Evolutionary conservation across 1,284 basidiomycete species (phyloP), one percentile per base, ranked within the genome.

Genomic region (Hypsizygus ulmarius): DNA sequence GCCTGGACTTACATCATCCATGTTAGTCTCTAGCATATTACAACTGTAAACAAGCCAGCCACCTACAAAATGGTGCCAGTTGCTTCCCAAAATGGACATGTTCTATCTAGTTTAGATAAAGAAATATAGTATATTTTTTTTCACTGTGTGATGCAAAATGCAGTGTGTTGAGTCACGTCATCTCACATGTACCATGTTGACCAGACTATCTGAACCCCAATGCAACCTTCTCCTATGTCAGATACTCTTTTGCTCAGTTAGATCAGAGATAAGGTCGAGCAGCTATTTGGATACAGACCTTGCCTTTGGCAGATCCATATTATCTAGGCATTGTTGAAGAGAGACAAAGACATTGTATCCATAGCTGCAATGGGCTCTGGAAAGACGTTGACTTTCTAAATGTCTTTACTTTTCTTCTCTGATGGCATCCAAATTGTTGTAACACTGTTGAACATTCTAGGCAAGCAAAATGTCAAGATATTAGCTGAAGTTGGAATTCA

Each of bases 381-480:
- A 0, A 42, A 42, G 16, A 42, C 29, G 4, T 18, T 42, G 19
- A 43, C 42, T 11, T 36, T 43, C 19, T 35, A 11, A 34, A 43
- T 43, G 18, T 25, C 33, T 5, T 43, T 43, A 6, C 21, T 43
- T 3, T 43, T 36, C 5, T n/a, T n/a, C n/a, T n/a, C n/a, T n/a
- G n/a, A 40, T 36, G 19, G 29, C 11, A 11, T 47, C 11, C 34
- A 47, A 35, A 16, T 49, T 19, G 44, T 44, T 35, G 37, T 49
- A 0, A 49, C 47, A 8, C 42, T 32, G 18, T 19, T 49, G 0
- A 49, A 44, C 32, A 39, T 49, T 25, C 35, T 44, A n/a, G 42
- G 42, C 3, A 49, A 49, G 14, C 42, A 44, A 32, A 49, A 49
- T 21, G 21, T 49, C 14, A 33, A 19, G 2, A 14, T 15, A 2